These are phyloP conservation scores for Eucalyptus guilfoylei DNA, from an alignment of 345 rosid genomes.

Conservation along the genomic window DNA sequence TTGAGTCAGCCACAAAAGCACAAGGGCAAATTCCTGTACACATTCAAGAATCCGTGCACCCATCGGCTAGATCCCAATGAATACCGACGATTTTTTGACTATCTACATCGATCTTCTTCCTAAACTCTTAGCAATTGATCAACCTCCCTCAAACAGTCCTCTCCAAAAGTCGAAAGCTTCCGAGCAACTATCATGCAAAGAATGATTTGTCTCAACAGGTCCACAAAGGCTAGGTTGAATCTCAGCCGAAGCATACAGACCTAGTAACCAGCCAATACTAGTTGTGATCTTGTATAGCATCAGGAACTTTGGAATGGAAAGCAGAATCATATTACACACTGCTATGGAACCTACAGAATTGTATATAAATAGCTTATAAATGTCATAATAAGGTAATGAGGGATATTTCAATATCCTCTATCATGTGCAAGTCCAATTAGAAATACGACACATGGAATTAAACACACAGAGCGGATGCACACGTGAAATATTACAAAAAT, in stretches of 20 bases:
- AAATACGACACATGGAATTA: neutral
- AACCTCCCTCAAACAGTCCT: neutral
- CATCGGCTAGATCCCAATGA: neutral
- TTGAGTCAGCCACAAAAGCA: neutral
- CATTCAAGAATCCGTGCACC: neutral
- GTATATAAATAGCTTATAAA: no score
- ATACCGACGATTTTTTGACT: neutral
- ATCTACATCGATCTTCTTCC: neutral
- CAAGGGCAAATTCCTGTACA: neutral
- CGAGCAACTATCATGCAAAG: neutral
- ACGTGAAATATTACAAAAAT: neutral
- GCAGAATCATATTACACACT: neutral
- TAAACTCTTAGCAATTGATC: neutral
- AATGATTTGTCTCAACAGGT: neutral
- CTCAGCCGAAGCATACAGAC: neutral
- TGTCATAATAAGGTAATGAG: neutral
- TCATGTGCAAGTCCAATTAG: neutral
- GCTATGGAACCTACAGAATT: neutral
- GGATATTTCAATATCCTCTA: neutral
- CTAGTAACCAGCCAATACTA: neutral
- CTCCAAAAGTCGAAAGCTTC: neutral
- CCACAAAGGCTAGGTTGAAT: neutral
- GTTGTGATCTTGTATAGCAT: neutral
- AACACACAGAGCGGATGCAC: neutral
- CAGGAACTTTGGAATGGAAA: neutral